A percentile compares a stretch with the other conserved stretches of the same genome.
Conservation (phyloP, 768 basidiomycete genomes). For the Kwoniella heveanensis region DNA sequence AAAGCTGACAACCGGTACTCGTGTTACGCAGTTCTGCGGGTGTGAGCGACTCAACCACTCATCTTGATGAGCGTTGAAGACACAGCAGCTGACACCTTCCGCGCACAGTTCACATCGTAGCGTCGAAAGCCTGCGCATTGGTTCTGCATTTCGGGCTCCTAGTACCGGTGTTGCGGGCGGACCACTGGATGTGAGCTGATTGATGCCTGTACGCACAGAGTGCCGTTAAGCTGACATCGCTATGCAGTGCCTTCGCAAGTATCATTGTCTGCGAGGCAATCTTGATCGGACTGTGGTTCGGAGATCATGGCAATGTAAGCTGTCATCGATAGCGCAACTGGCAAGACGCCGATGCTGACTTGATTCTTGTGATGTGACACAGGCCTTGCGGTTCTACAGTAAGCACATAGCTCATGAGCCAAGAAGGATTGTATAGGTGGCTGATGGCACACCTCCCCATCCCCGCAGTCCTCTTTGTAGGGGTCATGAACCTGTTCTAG, state of each 20-base stretch:
- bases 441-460: not conserved
- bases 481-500: conserved; percentile 62
- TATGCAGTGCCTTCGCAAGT: conserved; percentile 74
- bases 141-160: conserved; percentile 82
- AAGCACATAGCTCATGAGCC: conserved; percentile 57
- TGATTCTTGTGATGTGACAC: not conserved
- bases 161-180: conserved; percentile 79
- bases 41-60: too few species aligned
- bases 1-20: too few species aligned
- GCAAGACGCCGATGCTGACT: not conserved
- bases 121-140: conserved; percentile 89
- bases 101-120: conserved; percentile 67
- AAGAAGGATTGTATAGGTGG: conserved; percentile 44
- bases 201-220: not conserved
- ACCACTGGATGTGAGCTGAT: conserved; percentile 78
- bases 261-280: conserved; percentile 81
- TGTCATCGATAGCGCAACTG: too few species aligned
- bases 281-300: conserved; percentile 91
- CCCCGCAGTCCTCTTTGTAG: conserved; percentile 44
- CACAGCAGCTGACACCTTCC: not conserved
- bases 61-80: too few species aligned
- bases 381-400: conserved; percentile 67
- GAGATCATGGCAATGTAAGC: conserved; percentile 77
- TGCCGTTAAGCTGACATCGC: conserved; percentile 4
- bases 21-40: conserved; percentile 46